Conservation (phyloP, 345 rosid genomes). For the Arabis alpina region DNA sequence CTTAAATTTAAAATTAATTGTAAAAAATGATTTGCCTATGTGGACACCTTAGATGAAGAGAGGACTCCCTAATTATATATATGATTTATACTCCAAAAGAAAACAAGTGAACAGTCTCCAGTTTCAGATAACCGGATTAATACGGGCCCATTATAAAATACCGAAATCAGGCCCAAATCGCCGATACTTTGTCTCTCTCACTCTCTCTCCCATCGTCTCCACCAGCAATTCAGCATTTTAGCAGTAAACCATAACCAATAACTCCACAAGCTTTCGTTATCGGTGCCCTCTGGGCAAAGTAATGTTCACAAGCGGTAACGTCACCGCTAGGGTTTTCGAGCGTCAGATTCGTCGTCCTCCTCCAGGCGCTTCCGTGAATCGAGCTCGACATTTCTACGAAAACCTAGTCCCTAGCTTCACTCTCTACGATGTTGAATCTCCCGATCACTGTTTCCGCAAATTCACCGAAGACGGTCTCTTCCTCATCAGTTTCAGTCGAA, state of each 20-base stretch:
- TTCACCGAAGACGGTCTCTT: slow-evolving; percentile 94
- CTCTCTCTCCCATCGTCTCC: slow-evolving; percentile 14
- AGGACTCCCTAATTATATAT: too few relatives aligned
- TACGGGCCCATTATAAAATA: neutral
- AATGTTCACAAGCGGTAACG: slow-evolving; percentile 72
- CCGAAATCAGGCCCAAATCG: neutral
- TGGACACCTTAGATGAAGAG: too few relatives aligned
- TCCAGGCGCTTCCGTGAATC: slow-evolving; percentile 73
- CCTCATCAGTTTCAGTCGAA: slow-evolving; percentile 88
- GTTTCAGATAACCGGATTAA: too few relatives aligned
- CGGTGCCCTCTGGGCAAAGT: slow-evolving; percentile 8
- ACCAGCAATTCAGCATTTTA: slow-evolving; percentile 24
- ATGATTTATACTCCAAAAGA: too few relatives aligned
- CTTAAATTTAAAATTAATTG: too few relatives aligned
- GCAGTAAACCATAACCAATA: slow-evolving; percentile 22
- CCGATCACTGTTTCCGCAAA: slow-evolving; percentile 89
- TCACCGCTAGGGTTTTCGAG: slow-evolving; percentile 80
- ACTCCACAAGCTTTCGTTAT: neutral
- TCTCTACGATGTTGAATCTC: slow-evolving; percentile 82
- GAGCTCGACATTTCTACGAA: slow-evolving; percentile 83
- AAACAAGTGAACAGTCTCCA: too few relatives aligned
- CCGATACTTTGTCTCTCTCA: too few relatives aligned
- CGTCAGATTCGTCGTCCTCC: slow-evolving; percentile 75
- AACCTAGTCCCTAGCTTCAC: slow-evolving; percentile 87
- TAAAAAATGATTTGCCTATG: too few relatives aligned